A percentile compares a stretch with the other conserved stretches of the same genome.
phyloP scores from a whole-genome alignment of 2,329 filamentous ascomycete species.

The Nothopassalora personata region DNA sequence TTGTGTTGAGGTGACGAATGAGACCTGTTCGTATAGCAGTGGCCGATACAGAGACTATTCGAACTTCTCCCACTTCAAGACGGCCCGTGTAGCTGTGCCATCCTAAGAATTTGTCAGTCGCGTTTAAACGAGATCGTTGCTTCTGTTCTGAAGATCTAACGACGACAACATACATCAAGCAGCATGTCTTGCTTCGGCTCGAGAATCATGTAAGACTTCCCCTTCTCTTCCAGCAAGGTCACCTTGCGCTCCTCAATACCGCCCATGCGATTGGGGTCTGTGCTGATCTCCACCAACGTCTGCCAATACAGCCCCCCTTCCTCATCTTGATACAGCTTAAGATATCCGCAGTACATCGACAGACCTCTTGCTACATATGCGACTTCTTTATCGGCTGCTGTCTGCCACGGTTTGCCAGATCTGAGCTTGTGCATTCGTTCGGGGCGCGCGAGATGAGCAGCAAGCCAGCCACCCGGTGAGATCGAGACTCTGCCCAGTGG shows the following conservation, averaged over 20 bases:
- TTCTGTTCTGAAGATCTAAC: not conserved
- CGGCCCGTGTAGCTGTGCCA: constrained; percentile 18
- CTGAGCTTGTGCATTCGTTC: constrained; percentile 13
- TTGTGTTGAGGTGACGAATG: not conserved
- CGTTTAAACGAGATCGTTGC: not conserved
- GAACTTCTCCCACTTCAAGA: constrained; percentile 27
- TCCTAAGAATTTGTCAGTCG: constrained; percentile 11
- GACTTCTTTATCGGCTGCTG: constrained; percentile 20
- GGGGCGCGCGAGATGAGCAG: constrained; percentile 21
- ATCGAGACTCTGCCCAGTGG: constrained; percentile 23
- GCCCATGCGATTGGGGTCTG: constrained; percentile 20
- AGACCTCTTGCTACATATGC: constrained; percentile 21
- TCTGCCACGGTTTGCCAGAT: constrained; percentile 18
- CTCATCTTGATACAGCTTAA: constrained; percentile 21
- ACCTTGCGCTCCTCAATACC: constrained; percentile 22
- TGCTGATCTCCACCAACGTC: constrained; percentile 23
- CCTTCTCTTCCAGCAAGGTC: constrained; percentile 16
- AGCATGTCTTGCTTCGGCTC: constrained; percentile 21
- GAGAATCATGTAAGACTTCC: constrained; percentile 22
- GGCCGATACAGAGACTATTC: constrained; percentile 8
- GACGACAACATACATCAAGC: constrained; percentile 12
- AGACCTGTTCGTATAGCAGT: not conserved
- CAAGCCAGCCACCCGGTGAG: constrained; percentile 20
- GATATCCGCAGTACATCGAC: constrained; percentile 24
- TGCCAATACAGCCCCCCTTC: constrained; percentile 21